Percentiles rank a stretch among this genome's conserved stretches.
Evolutionary conservation across 2,329 filamentous ascomycete species (phyloP).

Genomic region (Westerdykella aurantiaca): DNA sequence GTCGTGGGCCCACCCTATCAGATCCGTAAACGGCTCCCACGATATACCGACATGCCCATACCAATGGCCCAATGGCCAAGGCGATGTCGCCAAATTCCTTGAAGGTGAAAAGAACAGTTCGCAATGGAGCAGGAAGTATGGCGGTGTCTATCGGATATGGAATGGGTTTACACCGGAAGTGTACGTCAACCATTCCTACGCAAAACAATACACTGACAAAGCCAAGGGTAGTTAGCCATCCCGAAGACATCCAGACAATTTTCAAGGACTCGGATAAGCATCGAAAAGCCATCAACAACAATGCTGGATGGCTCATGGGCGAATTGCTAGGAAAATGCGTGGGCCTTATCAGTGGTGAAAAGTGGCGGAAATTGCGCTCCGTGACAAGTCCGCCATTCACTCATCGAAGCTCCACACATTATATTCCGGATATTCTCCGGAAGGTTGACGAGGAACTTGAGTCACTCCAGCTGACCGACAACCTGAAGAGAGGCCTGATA

Average conservation of each 20-base stretch:
- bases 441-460: constrained; percentile 6
- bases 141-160: constrained; percentile 36
- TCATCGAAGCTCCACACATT: not conserved
- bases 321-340: constrained; percentile 42
- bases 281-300: constrained; percentile 39
- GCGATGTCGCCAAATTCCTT: constrained; percentile 40
- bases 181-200: constrained; percentile 19
- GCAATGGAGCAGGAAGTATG: constrained; percentile 31
- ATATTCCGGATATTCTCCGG: constrained; percentile 5
- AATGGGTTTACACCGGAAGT: constrained; percentile 37
- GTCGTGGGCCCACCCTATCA: not conserved
- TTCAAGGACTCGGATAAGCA: constrained; percentile 45
- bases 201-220: no score
- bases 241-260: constrained; percentile 18
- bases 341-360: constrained; percentile 35
- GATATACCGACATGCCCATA: constrained; percentile 11
- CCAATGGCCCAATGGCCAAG: constrained; percentile 21
- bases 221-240: constrained; percentile 11
- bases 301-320: constrained; percentile 39
- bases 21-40: not conserved
- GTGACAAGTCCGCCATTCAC: constrained; percentile 18
- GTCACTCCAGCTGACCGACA: not conserved
- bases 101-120: constrained; percentile 30
- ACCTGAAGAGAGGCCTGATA: constrained; percentile 11
- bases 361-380: constrained; percentile 25